Evolutionary conservation across 2,329 filamentous ascomycete species (phyloP), one percentile per base, ranked within the genome.

Genomic region (Taxawa tesnikishii): DNA sequence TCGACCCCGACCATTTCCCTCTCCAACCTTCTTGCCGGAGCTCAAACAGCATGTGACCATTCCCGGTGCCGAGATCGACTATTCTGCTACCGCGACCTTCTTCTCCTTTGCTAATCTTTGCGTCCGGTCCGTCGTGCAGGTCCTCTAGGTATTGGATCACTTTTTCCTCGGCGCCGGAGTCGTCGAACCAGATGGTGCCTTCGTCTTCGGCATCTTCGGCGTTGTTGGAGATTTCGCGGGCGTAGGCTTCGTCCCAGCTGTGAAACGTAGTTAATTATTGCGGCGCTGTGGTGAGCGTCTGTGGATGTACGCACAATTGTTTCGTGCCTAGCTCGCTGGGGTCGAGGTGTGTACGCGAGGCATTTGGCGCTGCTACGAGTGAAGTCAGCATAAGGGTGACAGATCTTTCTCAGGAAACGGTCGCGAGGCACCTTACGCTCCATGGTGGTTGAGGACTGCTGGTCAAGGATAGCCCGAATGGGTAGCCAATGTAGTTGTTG

Each of bases 101-200:
- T 6, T 38, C 27, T 7, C 40, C 43, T 32, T 50, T 65, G 41
- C 55, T 51, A 40, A 73, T 51, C 8, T n/a, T n/a, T 8, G 2
- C 8, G 8, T 23, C 19, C 19, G 19, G 8, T 8, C 19, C n/a
- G 8, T 23, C 19, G 8, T 8, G 63, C 6, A 93, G 69, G 5
- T 46, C 39, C 10, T 56, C 54, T 5, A 68, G 56, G 53, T 79
- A 85, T 7, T 63, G 55, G 15, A 93, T 58, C 38, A 93, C 75
- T 50, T 87, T 87, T 40, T 76, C 67, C 50, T 94, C 83, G 39
- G 90, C 90, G 49, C 80, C 75, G 18, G 84, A 82, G 60, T 96
- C 90, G 54, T 85, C 80, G 68, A 98, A 98, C 90, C 90, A 98
- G 47, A 90, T 76, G 17, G 85, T 93, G 43, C 88, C 88, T 38